phyloP scores from a whole-genome alignment of 768 basidiomycete species.

The Coprinopsis sp. region DNA sequence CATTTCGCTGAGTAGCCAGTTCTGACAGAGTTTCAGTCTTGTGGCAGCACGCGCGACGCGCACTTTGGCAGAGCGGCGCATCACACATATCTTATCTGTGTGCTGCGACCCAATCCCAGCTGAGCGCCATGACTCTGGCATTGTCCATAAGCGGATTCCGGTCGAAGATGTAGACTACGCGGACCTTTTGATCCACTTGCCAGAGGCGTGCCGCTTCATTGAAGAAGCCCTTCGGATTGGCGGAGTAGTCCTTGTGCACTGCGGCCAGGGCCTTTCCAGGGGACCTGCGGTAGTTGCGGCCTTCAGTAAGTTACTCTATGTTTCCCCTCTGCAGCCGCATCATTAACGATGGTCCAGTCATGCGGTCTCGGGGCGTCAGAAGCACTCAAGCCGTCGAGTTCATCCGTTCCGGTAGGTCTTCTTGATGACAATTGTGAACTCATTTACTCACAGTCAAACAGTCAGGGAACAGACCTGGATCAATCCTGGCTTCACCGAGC shows the following conservation, averaged over 20 bases:
- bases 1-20: constrained; percentile 13
- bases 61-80: constrained; percentile 65
- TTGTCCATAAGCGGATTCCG: constrained; percentile 64
- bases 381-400: constrained; percentile 55
- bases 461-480: constrained; percentile 77
- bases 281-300: constrained; percentile 71
- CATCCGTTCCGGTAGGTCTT: constrained; percentile 51
- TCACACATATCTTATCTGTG: constrained; percentile 78
- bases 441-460: constrained; percentile 22
- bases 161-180: constrained; percentile 68
- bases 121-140: constrained; percentile 64
- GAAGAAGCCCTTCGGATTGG: constrained; percentile 53
- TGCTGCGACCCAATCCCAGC: constrained; percentile 69
- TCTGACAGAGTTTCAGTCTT: constrained; percentile 40
- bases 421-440: constrained; percentile 1
- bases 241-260: constrained; percentile 63
- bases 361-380: constrained; percentile 56
- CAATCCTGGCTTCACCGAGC: constrained; percentile 75
- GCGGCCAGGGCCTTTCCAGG: constrained; percentile 61
- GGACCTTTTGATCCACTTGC: constrained; percentile 63
- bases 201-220: constrained; percentile 63
- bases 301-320: constrained; percentile 49
- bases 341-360: constrained; percentile 41
- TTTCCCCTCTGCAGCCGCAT: background rate
- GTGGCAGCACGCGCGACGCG: constrained; percentile 67